Evolutionary conservation across 208 protist genomes (phyloP).

Genomic region (Leishmania tarentolae): DNA sequence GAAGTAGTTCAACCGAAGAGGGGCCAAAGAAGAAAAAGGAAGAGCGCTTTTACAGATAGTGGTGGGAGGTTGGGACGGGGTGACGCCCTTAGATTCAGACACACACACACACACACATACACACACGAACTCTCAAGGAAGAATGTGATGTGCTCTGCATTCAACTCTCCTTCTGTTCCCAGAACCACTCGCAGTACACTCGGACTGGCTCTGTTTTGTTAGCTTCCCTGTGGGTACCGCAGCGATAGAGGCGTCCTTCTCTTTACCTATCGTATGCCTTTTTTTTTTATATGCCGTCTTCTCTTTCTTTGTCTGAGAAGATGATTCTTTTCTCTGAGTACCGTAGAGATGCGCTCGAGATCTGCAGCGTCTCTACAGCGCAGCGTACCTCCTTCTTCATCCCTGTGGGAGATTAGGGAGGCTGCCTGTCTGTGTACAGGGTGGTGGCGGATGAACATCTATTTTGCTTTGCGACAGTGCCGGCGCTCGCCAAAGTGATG

Average conservation of each 20-base stretch:
- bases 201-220: not conserved
- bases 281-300: not conserved
- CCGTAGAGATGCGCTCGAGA: not conserved
- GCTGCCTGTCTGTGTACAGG: not conserved
- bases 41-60: not conserved
- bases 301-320: not conserved
- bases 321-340: not conserved
- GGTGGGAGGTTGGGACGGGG: not conserved
- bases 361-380: not conserved
- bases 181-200: not conserved
- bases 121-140: not conserved
- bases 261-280: not conserved
- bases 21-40: not conserved
- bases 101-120: too few species aligned
- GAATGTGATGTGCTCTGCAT: too few species aligned
- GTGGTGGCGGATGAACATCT: not conserved
- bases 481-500: not conserved
- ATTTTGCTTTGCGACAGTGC: not conserved
- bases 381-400: not conserved
- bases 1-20: slow-evolving; percentile 28
- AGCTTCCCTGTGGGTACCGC: not conserved
- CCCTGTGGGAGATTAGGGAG: not conserved
- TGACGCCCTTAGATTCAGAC: too few species aligned
- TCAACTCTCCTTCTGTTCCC: not conserved
- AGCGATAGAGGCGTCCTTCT: not conserved